phyloP scores from a whole-genome alignment of 495 filamentous ascomycete species.

The Xylaria telfairii region DNA sequence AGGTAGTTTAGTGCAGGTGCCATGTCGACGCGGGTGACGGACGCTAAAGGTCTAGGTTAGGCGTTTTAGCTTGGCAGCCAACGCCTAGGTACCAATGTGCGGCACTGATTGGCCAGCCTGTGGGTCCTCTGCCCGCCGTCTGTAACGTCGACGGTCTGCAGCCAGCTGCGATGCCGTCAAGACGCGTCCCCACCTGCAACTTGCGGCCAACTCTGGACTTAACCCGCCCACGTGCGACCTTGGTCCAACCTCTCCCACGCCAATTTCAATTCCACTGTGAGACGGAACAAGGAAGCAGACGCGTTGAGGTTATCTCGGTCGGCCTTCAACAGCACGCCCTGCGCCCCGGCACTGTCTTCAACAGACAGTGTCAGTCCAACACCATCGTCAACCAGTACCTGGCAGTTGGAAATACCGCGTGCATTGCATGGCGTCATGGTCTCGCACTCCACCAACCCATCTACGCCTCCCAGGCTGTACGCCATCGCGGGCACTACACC shows the following conservation, averaged over 20 bases:
- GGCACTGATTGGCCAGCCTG: background rate
- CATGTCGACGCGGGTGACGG: background rate
- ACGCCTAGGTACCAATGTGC: background rate
- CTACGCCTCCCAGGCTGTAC: no score
- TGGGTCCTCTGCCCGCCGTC: background rate
- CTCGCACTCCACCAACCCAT: background rate
- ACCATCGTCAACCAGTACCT: background rate
- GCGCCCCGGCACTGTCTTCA: slow-evolving; percentile 14
- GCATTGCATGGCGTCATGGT: background rate
- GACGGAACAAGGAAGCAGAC: background rate
- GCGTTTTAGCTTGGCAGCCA: background rate
- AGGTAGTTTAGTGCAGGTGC: background rate
- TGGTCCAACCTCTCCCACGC: background rate
- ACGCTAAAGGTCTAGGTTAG: background rate
- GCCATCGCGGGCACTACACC: background rate
- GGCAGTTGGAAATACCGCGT: background rate
- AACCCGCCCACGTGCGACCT: background rate
- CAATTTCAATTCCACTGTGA: background rate
- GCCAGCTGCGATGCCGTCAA: background rate
- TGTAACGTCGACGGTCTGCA: background rate
- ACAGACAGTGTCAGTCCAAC: slow-evolving; percentile 20
- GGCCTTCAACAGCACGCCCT: slow-evolving; percentile 22
- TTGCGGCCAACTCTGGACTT: background rate
- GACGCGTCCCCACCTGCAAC: background rate
- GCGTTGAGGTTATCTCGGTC: background rate